These are phyloP conservation scores for Pleurotus tuber-regium DNA, from an alignment of 768 basidiomycete genomes.

Conservation along the genomic window DNA sequence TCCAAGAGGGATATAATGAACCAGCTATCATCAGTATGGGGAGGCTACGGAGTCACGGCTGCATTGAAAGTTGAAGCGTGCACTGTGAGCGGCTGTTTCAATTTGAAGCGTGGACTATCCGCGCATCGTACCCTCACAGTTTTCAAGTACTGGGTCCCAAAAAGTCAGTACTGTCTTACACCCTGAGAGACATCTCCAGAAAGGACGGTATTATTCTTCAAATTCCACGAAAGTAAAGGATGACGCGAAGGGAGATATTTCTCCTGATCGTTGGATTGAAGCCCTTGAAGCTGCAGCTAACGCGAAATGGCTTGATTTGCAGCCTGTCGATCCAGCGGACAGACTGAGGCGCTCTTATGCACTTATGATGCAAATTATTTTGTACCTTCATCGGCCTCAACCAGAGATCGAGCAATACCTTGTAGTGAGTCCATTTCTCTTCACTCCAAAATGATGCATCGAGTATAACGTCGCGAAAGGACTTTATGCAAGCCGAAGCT, in stretches of 20 bases:
- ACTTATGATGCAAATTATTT: conserved; percentile 23
- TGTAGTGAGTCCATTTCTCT: conserved; percentile 14
- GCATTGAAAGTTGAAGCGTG: too few species aligned
- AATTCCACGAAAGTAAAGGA: too few species aligned
- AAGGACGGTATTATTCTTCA: too few species aligned
- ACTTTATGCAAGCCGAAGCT: conserved; percentile 21
- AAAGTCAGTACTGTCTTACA: too few species aligned
- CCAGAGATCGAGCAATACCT: conserved; percentile 19
- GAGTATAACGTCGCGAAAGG: conserved; percentile 12
- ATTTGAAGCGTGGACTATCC: too few species aligned
- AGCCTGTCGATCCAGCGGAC: conserved; percentile 14
- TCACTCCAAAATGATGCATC: neutral
- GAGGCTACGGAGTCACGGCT: too few species aligned
- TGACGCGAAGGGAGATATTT: neutral
- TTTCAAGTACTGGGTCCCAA: too few species aligned
- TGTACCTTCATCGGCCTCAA: conserved; percentile 22
- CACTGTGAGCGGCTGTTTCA: too few species aligned
- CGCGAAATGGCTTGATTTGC: conserved; percentile 21
- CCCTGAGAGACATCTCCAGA: too few species aligned
- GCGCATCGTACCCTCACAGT: too few species aligned
- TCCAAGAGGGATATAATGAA: too few species aligned
- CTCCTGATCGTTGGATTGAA: conserved; percentile 17
- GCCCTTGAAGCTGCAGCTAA: conserved; percentile 21
- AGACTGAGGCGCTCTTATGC: conserved; percentile 21
- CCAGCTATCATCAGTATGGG: too few species aligned